Conservation (phyloP, 345 rosid species). For the Gossypioides kirkii region DNA sequence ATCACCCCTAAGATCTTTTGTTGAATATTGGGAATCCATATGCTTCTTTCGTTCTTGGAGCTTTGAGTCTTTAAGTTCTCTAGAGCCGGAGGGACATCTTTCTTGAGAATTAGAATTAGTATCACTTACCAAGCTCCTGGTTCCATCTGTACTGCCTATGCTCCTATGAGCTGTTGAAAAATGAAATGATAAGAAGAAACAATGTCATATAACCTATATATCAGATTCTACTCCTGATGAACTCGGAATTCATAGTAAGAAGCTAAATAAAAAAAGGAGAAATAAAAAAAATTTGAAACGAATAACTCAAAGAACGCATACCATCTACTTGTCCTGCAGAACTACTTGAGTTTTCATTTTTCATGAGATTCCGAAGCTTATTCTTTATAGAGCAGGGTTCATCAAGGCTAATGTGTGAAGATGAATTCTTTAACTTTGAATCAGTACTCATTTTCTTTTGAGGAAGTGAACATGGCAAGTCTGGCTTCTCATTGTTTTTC, state of each 20-base stretch:
- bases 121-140: neutral
- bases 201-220: neutral
- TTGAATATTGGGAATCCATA: no score
- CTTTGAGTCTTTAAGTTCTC: no score
- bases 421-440: neutral
- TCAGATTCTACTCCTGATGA: neutral
- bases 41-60: no score
- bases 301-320: neutral
- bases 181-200: neutral
- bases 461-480: neutral
- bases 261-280: no score
- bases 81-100: neutral
- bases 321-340: neutral
- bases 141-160: neutral
- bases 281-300: neutral
- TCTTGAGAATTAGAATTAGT: neutral
- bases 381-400: neutral
- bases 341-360: neutral
- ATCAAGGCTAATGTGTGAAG: neutral
- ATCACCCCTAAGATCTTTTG: neutral
- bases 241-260: no score
- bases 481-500: neutral
- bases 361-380: neutral
- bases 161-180: neutral
- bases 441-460: neutral